Conservation (phyloP, 306 rosid genomes). For the Dicorynia guianensis region DNA sequence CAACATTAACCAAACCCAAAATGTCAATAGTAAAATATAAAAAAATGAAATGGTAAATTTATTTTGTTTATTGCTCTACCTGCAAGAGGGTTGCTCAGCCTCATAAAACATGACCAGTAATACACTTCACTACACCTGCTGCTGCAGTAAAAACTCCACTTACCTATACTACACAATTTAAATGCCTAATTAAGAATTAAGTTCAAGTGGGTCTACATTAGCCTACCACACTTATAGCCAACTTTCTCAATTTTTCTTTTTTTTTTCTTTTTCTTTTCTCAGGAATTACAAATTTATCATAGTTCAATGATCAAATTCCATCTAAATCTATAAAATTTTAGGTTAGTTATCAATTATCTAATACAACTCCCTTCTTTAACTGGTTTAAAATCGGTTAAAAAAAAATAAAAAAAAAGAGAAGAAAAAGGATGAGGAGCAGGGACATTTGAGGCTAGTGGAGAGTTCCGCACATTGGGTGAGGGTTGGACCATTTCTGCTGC, state of each 20-base stretch:
- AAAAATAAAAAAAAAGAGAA: too few relatives aligned
- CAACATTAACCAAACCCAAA: too few relatives aligned
- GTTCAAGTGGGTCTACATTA: slow-evolving; percentile 21
- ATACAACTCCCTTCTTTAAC: too few relatives aligned
- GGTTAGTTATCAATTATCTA: too few relatives aligned
- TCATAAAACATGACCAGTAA: slow-evolving; percentile 25
- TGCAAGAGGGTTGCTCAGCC: background rate
- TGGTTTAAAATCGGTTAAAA: too few relatives aligned
- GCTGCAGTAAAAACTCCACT: too few relatives aligned
- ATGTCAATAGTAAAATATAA: too few relatives aligned
- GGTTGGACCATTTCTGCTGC: slow-evolving; percentile 43
- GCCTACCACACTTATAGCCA: slow-evolving; percentile 31
- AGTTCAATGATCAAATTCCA: slow-evolving; percentile 25
- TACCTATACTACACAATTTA: too few relatives aligned
- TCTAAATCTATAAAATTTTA: too few relatives aligned
- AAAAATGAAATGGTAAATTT: too few relatives aligned
- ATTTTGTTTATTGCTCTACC: background rate
- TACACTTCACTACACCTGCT: background rate
- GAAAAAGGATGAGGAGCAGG: background rate
- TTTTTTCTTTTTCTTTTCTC: too few relatives aligned
- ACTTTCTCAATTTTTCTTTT: background rate
- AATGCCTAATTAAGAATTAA: too few relatives aligned
- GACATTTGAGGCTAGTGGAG: background rate
- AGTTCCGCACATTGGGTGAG: slow-evolving; percentile 28
- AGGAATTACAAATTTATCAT: background rate